Evolutionary conservation across 208 protist genomes (phyloP).

Genomic region (Herpetomonas samuelpessoai): DNA sequence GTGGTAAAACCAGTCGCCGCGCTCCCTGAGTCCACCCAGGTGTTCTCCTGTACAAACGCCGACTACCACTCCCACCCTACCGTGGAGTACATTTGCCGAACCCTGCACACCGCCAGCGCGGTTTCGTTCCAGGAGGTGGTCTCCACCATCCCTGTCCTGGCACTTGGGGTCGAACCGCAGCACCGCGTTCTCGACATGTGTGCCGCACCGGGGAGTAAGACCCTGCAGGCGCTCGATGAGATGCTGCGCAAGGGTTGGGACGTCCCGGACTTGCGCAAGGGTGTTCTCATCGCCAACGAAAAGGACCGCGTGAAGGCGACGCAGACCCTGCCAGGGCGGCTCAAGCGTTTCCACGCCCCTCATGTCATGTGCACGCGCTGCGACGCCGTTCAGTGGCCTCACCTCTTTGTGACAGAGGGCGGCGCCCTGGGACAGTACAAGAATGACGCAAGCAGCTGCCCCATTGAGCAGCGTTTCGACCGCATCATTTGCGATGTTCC

Average conservation of each 20-base stretch:
- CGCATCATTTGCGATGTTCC: constrained; percentile 95
- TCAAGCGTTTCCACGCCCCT: constrained; percentile 89
- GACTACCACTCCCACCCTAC: constrained; percentile 69
- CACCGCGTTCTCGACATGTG: constrained; percentile 89
- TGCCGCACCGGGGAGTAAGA: constrained; percentile 91
- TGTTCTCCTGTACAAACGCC: constrained; percentile 76
- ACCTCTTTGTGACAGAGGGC: constrained; percentile 29
- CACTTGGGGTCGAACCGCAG: constrained; percentile 70
- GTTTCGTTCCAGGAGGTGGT: constrained; percentile 91
- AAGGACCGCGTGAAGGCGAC: constrained; percentile 93
- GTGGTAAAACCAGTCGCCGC: constrained; percentile 37
- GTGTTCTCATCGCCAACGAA: constrained; percentile 85
- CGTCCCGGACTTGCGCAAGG: constrained; percentile 21
- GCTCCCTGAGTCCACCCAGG: constrained; percentile 21
- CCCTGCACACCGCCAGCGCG: constrained; percentile 74
- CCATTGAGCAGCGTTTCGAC: constrained; percentile 67
- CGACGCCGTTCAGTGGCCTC: constrained; percentile 88
- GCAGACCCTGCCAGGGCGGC: constrained; percentile 84
- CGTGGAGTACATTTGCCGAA: constrained; percentile 78
- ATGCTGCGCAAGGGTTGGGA: constrained; percentile 64
- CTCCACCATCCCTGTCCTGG: constrained; percentile 77
- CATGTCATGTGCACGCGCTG: constrained; percentile 81
- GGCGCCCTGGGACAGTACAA: constrained; percentile 15
- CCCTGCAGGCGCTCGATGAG: constrained; percentile 82
- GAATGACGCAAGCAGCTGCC: constrained; percentile 7